A percentile compares a stretch with the other conserved stretches of the same genome.
phyloP scores from a whole-genome alignment of 148 eudicot species.

The Pouteria glomerata region DNA sequence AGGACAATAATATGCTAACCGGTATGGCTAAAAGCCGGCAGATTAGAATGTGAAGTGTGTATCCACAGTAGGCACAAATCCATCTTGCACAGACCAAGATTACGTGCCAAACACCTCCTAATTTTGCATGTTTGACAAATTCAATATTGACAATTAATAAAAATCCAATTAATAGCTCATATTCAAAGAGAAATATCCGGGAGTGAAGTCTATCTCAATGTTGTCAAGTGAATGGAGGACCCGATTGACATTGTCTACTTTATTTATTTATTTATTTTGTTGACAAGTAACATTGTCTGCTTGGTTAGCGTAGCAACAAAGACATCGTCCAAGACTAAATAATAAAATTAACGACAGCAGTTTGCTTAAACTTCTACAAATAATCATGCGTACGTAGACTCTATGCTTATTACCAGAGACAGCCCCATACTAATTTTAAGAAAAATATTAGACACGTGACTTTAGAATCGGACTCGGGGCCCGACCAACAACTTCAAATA shows the following conservation, averaged over 20 bases:
- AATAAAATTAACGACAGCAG: background rate
- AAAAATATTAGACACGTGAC: no score
- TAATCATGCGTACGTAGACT: constrained; percentile 2
- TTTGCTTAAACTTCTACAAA: background rate
- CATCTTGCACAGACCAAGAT: no score
- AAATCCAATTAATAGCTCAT: background rate
- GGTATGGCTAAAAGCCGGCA: no score
- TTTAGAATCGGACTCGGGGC: no score
- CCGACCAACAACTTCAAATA: no score
- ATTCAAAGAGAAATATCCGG: background rate
- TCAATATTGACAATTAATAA: background rate
- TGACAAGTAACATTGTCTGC: no score
- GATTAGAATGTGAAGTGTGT: background rate
- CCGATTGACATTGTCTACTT: background rate
- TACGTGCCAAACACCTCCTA: background rate
- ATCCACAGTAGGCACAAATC: background rate
- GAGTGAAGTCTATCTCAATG: background rate
- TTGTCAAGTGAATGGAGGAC: constrained; percentile 5
- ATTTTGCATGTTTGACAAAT: background rate
- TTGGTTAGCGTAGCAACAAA: constrained; percentile 7
- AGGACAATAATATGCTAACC: constrained; percentile 1
- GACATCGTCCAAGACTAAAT: background rate
- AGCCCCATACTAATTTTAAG: background rate
- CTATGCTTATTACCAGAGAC: background rate
- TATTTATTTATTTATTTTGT: no score